phyloP scores from a whole-genome alignment of 352 stramenopile species.

The Phytopythium mirpurense region DNA sequence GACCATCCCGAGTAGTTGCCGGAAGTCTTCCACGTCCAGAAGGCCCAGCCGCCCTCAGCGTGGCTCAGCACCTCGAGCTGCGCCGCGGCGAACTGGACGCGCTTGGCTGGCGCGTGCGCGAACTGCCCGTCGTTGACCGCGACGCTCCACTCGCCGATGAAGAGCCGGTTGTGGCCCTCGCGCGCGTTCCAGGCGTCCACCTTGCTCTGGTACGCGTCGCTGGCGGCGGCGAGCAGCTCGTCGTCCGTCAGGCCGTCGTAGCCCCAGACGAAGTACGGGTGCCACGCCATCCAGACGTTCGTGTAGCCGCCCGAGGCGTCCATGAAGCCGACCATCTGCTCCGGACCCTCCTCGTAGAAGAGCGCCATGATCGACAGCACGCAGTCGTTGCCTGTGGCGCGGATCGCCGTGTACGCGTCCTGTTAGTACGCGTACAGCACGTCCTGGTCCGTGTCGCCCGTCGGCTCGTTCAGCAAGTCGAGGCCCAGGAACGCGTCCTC shows the following conservation, averaged over 20 bases:
- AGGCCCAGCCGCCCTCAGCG: conserved; percentile 49
- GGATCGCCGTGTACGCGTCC: conserved; percentile 59
- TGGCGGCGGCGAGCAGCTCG: conserved; percentile 35
- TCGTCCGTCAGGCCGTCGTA: conserved; percentile 17
- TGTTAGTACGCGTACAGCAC: conserved; percentile 74
- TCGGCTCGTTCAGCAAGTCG: conserved; percentile 68
- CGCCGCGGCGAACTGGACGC: conserved; percentile 38
- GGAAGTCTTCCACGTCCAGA: conserved; percentile 61
- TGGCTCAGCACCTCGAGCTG: conserved; percentile 48
- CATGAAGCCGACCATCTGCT: conserved; percentile 13
- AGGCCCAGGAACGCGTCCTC: conserved; percentile 71
- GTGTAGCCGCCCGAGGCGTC: conserved; percentile 6
- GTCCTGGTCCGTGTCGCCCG: conserved; percentile 31
- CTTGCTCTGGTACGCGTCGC: conserved; percentile 21
- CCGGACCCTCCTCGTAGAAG: conserved; percentile 12
- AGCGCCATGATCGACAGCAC: conserved; percentile 36
- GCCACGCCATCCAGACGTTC: conserved; percentile 36
- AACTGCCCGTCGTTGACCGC: conserved; percentile 44
- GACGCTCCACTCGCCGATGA: conserved; percentile 59
- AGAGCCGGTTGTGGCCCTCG: conserved; percentile 31
- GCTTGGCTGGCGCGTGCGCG: conserved; percentile 23
- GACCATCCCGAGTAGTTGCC: conserved; percentile 51
- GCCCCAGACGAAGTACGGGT: conserved; percentile 38
- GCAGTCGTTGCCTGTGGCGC: conserved; percentile 49
- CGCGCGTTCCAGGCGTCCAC: conserved; percentile 29